These are phyloP conservation scores for Penicillium canariense DNA, from an alignment of 495 filamentous ascomycete species.

Conservation along the genomic window DNA sequence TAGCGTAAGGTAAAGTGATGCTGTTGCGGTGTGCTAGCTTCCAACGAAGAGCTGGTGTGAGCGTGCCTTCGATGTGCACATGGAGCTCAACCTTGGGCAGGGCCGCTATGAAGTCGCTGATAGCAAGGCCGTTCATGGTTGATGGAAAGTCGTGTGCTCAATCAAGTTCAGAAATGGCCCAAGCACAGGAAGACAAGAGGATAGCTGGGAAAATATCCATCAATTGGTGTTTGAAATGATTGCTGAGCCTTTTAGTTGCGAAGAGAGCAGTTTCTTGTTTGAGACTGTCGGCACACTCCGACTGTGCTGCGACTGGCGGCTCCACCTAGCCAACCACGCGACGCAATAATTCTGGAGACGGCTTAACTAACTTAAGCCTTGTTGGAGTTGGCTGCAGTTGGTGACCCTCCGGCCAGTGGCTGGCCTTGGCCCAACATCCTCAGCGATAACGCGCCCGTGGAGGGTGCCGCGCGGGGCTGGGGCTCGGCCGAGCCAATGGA, in stretches of 20 bases:
- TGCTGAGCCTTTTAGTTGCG: background rate
- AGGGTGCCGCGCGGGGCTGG: background rate
- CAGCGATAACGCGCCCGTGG: slow-evolving; percentile 14
- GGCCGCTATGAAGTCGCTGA: slow-evolving; percentile 29
- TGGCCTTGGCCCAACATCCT: background rate
- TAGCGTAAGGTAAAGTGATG: slow-evolving; percentile 30
- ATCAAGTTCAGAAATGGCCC: background rate
- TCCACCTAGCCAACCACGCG: background rate
- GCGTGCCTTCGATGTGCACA: slow-evolving; percentile 45
- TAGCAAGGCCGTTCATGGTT: slow-evolving; percentile 32
- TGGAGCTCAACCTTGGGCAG: slow-evolving; percentile 47
- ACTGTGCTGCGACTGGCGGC: background rate
- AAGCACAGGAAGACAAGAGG: background rate
- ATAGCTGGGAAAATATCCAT: background rate
- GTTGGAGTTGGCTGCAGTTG: background rate
- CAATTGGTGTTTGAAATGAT: background rate
- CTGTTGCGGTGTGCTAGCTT: slow-evolving; percentile 39
- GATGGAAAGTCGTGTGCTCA: background rate
- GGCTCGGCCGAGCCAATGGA: slow-evolving; percentile 8
- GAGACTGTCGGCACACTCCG: background rate
- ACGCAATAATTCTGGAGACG: background rate
- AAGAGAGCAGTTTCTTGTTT: background rate
- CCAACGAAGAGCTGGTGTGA: slow-evolving; percentile 38
- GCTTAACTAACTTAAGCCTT: background rate
- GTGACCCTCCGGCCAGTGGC: background rate